A percentile compares a stretch with the other conserved stretches of the same genome.
These are phyloP conservation scores for Paecilomyces sp. DNA, from an alignment of 2,329 filamentous ascomycete species.

Conservation along the genomic window DNA sequence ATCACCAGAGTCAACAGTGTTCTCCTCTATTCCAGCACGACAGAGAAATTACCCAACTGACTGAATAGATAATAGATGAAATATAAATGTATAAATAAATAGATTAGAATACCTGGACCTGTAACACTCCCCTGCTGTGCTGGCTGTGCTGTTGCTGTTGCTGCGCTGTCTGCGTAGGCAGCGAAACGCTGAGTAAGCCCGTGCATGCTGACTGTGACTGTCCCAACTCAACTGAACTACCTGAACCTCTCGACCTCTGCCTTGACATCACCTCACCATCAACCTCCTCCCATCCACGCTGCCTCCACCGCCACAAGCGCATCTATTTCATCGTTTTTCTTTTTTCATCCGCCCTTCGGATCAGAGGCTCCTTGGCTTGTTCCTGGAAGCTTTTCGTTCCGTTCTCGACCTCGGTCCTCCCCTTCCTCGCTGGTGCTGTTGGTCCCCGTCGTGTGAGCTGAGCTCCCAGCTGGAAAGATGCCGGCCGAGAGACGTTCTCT, in stretches of 20 bases:
- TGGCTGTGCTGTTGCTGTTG: not conserved
- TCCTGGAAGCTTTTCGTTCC: not conserved
- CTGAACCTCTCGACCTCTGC: not conserved
- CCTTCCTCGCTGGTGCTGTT: slow-evolving; percentile 2
- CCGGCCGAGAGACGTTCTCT: slow-evolving; percentile 40
- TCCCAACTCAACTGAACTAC: slow-evolving; percentile 10
- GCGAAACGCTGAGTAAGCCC: slow-evolving; percentile 27
- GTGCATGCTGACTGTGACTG: slow-evolving; percentile 14
- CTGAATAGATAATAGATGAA: too few species aligned
- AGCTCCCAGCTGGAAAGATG: slow-evolving; percentile 35
- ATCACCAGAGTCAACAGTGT: not conserved
- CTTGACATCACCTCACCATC: slow-evolving; percentile 35
- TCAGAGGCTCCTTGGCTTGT: not conserved
- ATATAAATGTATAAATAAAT: too few species aligned
- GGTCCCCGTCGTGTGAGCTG: slow-evolving; percentile 11
- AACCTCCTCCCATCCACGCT: slow-evolving; percentile 9
- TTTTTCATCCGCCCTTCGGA: not conserved
- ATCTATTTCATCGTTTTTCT: slow-evolving; percentile 7
- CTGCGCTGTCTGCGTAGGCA: slow-evolving; percentile 13
- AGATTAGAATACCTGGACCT: too few species aligned
- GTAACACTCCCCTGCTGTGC: not conserved
- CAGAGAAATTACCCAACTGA: not conserved
- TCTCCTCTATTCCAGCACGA: not conserved
- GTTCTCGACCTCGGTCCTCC: slow-evolving; percentile 1
- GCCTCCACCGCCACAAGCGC: slow-evolving; percentile 10